Evolutionary conservation across 495 filamentous ascomycete genomes (phyloP).

Genomic region (Annulohypoxylon bovei): DNA sequence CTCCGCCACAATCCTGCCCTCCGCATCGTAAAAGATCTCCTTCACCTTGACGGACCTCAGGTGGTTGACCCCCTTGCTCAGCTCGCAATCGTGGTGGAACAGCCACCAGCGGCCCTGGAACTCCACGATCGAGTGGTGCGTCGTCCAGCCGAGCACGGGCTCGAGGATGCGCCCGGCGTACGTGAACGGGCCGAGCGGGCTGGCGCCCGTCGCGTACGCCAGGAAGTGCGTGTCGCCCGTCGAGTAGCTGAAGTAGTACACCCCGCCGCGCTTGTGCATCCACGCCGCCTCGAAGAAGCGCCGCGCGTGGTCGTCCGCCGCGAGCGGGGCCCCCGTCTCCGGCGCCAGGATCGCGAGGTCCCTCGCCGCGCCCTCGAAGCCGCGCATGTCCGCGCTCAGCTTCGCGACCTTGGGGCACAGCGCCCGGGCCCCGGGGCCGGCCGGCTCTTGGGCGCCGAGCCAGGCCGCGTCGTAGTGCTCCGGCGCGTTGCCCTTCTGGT

Average conservation of each 20-base stretch:
- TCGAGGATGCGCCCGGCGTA: constrained; percentile 76
- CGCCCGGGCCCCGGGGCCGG: constrained; percentile 58
- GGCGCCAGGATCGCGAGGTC: constrained; percentile 67
- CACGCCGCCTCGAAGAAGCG: constrained; percentile 84
- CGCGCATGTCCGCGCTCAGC: constrained; percentile 69
- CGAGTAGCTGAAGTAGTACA: constrained; percentile 80
- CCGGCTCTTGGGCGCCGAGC: constrained; percentile 64
- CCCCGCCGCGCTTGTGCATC: constrained; percentile 72
- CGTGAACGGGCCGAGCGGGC: constrained; percentile 73
- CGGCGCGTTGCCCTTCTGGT: constrained; percentile 51
- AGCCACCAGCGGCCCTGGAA: constrained; percentile 74
- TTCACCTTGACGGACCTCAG: constrained; percentile 73
- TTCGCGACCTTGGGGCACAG: constrained; percentile 69
- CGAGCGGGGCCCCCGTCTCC: constrained; percentile 65
- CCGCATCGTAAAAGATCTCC: constrained; percentile 75
- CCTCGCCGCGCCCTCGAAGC: constrained; percentile 58
- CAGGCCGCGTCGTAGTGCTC: constrained; percentile 58
- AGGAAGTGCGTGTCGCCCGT: constrained; percentile 79
- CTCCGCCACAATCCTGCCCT: constrained; percentile 64
- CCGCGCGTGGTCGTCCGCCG: constrained; percentile 72
- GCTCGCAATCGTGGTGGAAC: constrained; percentile 76
- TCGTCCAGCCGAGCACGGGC: constrained; percentile 81
- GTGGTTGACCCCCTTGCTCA: constrained; percentile 70
- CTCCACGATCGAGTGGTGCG: constrained; percentile 81
- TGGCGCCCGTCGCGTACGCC: constrained; percentile 69